Percentiles rank a stretch among this genome's conserved stretches.
These are phyloP conservation scores for Ascodesmis nigricans DNA, from an alignment of 495 filamentous ascomycete species.

Conservation along the genomic window DNA sequence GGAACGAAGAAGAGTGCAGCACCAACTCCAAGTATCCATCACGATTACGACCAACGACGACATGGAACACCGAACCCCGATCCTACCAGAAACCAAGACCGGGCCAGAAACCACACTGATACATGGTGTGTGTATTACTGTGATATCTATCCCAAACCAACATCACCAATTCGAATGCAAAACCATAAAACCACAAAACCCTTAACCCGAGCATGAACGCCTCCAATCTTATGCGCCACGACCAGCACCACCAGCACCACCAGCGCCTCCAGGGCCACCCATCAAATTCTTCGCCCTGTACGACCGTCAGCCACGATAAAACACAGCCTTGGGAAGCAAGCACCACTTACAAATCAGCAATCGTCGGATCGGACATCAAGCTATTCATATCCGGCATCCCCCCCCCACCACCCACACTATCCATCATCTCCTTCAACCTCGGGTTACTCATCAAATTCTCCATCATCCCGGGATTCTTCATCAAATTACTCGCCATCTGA, in stretches of 20 bases:
- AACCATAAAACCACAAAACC: too few species aligned
- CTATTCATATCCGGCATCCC: slow-evolving; percentile 60
- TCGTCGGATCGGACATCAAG: slow-evolving; percentile 73
- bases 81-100: too few species aligned
- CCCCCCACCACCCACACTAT: slow-evolving; percentile 38
- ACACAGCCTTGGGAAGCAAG: not conserved
- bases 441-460: slow-evolving; percentile 84
- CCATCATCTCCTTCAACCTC: slow-evolving; percentile 59
- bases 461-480: slow-evolving; percentile 70
- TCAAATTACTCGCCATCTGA: slow-evolving; percentile 34
- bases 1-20: too few species aligned
- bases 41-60: too few species aligned
- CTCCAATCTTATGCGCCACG: slow-evolving; percentile 10
- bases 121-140: too few species aligned
- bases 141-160: too few species aligned
- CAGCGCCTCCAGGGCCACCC: slow-evolving; percentile 35
- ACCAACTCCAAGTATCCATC: too few species aligned
- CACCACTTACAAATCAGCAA: slow-evolving; percentile 73
- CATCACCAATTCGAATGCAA: too few species aligned
- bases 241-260: slow-evolving; percentile 26
- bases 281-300: slow-evolving; percentile 55
- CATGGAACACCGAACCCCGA: too few species aligned
- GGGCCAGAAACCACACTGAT: too few species aligned
- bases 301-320: slow-evolving; percentile 11
- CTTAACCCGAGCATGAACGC: too few species aligned